A percentile compares a stretch with the other conserved stretches of the same genome.
These are phyloP conservation scores for Kodamaea sagamina DNA, from an alignment of 805 yeast genomes.

Conservation along the genomic window DNA sequence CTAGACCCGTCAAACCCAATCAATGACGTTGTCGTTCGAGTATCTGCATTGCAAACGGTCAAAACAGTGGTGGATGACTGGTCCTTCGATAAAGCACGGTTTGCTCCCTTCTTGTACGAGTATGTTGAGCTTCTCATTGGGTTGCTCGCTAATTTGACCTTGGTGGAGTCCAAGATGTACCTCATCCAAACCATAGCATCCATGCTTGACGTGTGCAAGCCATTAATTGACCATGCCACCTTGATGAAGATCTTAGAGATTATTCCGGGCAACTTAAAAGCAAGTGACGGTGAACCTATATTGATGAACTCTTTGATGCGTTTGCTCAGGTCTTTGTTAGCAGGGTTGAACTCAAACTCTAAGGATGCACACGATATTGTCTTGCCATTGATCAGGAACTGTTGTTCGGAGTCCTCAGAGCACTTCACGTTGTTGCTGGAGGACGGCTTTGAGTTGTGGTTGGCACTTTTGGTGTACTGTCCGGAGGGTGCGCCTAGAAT, in stretches of 20 bases:
- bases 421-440: conserved; percentile 63
- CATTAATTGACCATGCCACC: conserved; percentile 54
- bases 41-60: conserved; percentile 73
- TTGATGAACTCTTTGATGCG: conserved; percentile 46
- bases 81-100: conserved; percentile 72
- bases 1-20: conserved; percentile 34
- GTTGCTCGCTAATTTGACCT: conserved; percentile 50
- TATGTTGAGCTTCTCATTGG: conserved; percentile 52
- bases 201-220: conserved; percentile 64
- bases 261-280: conserved; percentile 79
- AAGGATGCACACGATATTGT: conserved; percentile 52
- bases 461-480: conserved; percentile 61
- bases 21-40: conserved; percentile 77
- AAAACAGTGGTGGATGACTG: conserved; percentile 77
- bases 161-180: conserved; percentile 77
- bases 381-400: conserved; percentile 64
- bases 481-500: conserved; percentile 34
- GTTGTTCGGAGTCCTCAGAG: conserved; percentile 50
- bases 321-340: conserved; percentile 55
- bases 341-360: conserved; percentile 58
- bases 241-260: conserved; percentile 51
- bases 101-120: conserved; percentile 62
- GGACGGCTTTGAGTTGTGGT: conserved; percentile 87
- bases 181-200: conserved; percentile 67
- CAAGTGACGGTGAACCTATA: conserved; percentile 35